These are phyloP conservation scores for Avicennia marina DNA, from an alignment of 257 asterid genomes.

Conservation along the genomic window DNA sequence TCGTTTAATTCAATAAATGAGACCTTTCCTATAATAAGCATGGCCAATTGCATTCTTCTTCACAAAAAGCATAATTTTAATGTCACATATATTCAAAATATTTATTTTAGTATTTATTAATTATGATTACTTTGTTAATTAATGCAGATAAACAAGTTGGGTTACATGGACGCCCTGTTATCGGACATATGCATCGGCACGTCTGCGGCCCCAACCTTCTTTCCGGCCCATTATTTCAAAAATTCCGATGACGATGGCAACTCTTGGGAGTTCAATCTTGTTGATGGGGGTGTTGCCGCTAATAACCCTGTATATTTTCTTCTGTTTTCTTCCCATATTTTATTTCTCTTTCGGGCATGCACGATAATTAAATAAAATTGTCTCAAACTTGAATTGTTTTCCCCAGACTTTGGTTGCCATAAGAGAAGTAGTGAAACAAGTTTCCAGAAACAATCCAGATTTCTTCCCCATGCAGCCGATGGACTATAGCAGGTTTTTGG, in stretches of 20 bases:
- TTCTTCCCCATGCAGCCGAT: constrained; percentile 32
- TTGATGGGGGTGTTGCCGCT: constrained; percentile 58
- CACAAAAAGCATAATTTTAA: too few relatives aligned
- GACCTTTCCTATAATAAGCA: too few relatives aligned
- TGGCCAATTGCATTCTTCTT: too few relatives aligned
- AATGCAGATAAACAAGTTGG: constrained; percentile 32
- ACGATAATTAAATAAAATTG: background rate
- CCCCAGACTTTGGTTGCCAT: constrained; percentile 42
- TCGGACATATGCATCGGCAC: constrained; percentile 61
- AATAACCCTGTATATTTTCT: constrained; percentile 76
- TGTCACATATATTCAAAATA: too few relatives aligned
- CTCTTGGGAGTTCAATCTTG: constrained; percentile 45
- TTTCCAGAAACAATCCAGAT: constrained; percentile 22
- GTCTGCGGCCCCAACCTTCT: constrained; percentile 50
- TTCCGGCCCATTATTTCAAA: constrained; percentile 52
- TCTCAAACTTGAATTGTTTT: background rate
- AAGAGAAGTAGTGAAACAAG: constrained; percentile 39
- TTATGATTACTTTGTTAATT: too few relatives aligned
- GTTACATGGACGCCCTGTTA: constrained; percentile 34
- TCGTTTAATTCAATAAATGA: too few relatives aligned
- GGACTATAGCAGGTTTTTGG: constrained; percentile 30
- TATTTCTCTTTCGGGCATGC: background rate
- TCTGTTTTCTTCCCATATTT: background rate
- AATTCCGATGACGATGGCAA: constrained; percentile 30
- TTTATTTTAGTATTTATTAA: too few relatives aligned